Percentiles rank a stretch among this genome's conserved stretches.
Evolutionary conservation across 75 land plant genomes (phyloP).

Genomic region (Pinus tabuliformis): DNA sequence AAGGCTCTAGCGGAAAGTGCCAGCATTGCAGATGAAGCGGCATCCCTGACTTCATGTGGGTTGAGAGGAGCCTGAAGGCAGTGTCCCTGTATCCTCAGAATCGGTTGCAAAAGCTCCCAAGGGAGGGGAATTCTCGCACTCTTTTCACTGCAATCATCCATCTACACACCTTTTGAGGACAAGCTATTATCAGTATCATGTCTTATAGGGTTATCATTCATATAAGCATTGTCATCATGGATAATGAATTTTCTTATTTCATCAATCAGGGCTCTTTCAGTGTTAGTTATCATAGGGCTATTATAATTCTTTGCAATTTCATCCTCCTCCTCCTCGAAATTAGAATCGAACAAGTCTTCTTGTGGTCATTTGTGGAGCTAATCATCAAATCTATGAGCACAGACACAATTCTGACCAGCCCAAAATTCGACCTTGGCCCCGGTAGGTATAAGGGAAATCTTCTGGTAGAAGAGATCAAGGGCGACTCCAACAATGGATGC

Average conservation of each 20-base stretch:
- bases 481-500: conserved; percentile 80
- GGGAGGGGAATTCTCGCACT: conserved; percentile 67
- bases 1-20: conserved; percentile 73
- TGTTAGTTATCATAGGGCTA: no score
- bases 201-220: no score
- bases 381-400: conserved; percentile 16
- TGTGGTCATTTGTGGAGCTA: background rate
- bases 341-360: background rate
- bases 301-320: background rate
- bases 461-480: conserved; percentile 67
- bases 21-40: conserved; percentile 58
- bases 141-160: conserved; percentile 1
- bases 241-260: background rate
- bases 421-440: conserved; percentile 84
- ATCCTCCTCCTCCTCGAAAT: no score
- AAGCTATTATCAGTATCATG: no score
- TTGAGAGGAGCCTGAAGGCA: conserved; percentile 77
- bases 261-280: no score
- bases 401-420: conserved; percentile 65
- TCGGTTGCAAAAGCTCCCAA: conserved; percentile 89
- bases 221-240: no score
- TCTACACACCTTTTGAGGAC: no score
- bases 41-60: conserved; percentile 61
- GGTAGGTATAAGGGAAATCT: conserved; percentile 76
- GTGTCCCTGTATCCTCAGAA: conserved; percentile 83